Evolutionary conservation across 495 filamentous ascomycete species (phyloP).

Genomic region (Daldinia vernicosa): DNA sequence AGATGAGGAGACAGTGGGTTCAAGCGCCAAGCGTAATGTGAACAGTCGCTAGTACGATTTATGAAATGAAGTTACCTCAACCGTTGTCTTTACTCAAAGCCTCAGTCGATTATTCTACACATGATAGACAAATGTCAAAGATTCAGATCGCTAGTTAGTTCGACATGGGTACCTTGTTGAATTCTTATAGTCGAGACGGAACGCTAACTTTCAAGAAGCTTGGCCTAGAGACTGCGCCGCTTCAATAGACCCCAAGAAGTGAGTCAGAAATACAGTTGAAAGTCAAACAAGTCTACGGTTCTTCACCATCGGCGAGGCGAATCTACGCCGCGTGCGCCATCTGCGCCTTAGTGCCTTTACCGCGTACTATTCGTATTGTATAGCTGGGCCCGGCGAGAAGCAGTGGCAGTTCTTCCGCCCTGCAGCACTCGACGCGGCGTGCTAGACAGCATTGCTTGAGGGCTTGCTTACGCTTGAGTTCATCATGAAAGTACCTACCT

Average conservation of each 20-base stretch:
- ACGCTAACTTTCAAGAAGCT: constrained; percentile 15
- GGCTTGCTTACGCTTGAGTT: constrained; percentile 6
- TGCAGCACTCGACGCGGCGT: background rate
- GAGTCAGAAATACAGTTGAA: background rate
- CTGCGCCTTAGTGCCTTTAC: constrained; percentile 3
- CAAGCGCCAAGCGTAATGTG: background rate
- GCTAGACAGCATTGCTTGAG: constrained; percentile 8
- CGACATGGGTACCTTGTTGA: background rate
- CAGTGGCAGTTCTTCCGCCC: constrained; percentile 25
- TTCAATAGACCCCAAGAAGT: background rate
- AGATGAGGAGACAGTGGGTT: constrained; percentile 23
- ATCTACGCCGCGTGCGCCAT: constrained; percentile 10
- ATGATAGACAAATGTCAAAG: background rate
- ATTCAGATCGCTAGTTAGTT: background rate
- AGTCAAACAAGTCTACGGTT: background rate
- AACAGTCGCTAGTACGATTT: background rate
- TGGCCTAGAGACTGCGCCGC: constrained; percentile 1
- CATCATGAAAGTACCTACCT: constrained; percentile 2
- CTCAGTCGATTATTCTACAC: background rate
- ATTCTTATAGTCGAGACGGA: background rate
- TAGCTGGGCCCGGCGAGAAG: constrained; percentile 6
- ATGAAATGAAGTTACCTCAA: background rate
- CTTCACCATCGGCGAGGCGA: constrained; percentile 10
- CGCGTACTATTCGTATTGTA: background rate
- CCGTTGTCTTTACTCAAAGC: background rate